phyloP scores from a whole-genome alignment of 2,329 filamentous ascomycete genomes.

The Fusarium compactum region DNA sequence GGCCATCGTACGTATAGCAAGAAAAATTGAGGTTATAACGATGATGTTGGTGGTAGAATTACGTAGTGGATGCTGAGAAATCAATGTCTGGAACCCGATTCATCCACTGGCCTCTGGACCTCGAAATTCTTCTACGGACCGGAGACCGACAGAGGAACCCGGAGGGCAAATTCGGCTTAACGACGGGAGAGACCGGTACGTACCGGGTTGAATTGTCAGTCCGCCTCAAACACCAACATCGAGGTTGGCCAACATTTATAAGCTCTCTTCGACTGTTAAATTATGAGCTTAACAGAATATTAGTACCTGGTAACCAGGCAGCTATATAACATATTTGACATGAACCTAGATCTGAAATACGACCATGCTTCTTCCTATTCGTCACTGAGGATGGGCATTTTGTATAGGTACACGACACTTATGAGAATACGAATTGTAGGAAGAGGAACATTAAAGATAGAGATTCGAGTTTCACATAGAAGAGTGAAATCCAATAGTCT shows the following conservation, averaged over 20 bases:
- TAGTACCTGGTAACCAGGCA: neutral
- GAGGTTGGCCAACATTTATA: neutral
- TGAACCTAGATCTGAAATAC: neutral
- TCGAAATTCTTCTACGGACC: conserved; percentile 44
- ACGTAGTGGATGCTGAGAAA: conserved; percentile 48
- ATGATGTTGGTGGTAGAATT: conserved; percentile 26
- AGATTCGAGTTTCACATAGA: neutral
- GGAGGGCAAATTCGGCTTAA: conserved; percentile 33
- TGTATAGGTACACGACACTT: no score
- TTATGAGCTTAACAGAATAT: neutral
- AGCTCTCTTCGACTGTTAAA: neutral
- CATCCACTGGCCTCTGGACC: conserved; percentile 34
- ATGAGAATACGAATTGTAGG: neutral
- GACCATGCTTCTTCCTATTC: neutral
- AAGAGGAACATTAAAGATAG: neutral
- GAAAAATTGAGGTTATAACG: conserved; percentile 13
- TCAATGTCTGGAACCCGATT: conserved; percentile 39
- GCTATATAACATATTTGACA: neutral
- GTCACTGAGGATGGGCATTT: neutral
- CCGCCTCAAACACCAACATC: neutral
- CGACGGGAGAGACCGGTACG: conserved; percentile 25
- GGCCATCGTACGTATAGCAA: conserved; percentile 46
- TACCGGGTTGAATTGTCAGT: neutral
- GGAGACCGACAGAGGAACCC: conserved; percentile 28
- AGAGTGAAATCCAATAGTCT: neutral